A percentile compares a stretch with the other conserved stretches of the same genome.
These are phyloP conservation scores for Solioccasus polychromus DNA, from an alignment of 768 basidiomycete genomes.

Conservation along the genomic window DNA sequence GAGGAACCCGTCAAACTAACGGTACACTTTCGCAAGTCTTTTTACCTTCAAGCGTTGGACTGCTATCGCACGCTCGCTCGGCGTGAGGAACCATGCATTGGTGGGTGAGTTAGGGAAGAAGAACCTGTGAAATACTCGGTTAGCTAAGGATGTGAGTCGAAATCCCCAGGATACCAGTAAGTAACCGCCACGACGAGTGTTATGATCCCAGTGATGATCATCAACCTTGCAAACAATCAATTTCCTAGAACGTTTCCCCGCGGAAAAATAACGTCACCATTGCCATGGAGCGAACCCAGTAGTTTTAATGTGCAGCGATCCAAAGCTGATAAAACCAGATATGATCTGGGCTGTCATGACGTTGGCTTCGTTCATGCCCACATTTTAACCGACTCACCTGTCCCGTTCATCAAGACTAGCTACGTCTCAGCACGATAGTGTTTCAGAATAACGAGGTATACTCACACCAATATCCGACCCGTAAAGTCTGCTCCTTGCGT, in stretches of 20 bases:
- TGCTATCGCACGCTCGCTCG: conserved; percentile 59
- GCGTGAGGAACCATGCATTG: conserved; percentile 70
- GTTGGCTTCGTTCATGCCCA: conserved; percentile 6
- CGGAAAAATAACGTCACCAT: conserved; percentile 43
- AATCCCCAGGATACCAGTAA: conserved; percentile 46
- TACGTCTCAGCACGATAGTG: not conserved
- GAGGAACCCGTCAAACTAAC: not conserved
- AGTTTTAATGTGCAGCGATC: conserved; percentile 59
- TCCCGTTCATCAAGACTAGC: conserved; percentile 72
- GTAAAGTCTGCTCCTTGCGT: conserved; percentile 60
- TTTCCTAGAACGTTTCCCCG: not conserved
- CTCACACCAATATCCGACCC: conserved; percentile 79
- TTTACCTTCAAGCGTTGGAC: conserved; percentile 60
- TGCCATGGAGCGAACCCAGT: conserved; percentile 65
- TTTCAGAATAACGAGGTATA: not conserved
- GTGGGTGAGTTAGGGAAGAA: conserved; percentile 76
- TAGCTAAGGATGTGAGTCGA: not conserved
- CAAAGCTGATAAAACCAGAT: conserved; percentile 67
- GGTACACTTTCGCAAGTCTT: not conserved
- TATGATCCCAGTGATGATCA: conserved; percentile 64
- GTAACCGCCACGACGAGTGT: conserved; percentile 49
- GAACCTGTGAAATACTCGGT: conserved; percentile 39
- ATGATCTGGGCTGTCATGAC: conserved; percentile 58
- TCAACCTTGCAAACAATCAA: conserved; percentile 42
- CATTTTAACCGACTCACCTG: conserved; percentile 37